These are phyloP conservation scores for Sabuloglossum arenarium DNA, from an alignment of 495 filamentous ascomycete species.

Conservation along the genomic window DNA sequence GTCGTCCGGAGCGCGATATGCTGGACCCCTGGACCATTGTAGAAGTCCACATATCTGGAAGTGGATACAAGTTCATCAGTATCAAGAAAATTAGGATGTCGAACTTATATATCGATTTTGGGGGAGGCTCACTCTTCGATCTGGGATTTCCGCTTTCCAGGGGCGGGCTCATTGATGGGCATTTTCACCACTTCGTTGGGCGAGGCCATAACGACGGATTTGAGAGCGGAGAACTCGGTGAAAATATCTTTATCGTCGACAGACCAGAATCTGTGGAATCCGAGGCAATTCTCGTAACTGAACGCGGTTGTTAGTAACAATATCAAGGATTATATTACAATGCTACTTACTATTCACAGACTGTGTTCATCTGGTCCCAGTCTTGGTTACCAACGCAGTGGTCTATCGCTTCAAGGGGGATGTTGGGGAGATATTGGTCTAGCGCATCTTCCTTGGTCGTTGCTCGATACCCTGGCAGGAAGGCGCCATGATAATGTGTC, in stretches of 20 bases:
- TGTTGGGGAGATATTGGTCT: slow-evolving; percentile 27
- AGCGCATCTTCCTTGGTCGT: slow-evolving; percentile 26
- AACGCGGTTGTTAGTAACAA: background rate
- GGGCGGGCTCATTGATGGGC: slow-evolving; percentile 91
- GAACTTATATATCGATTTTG: too few relatives aligned
- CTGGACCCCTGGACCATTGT: slow-evolving; percentile 69
- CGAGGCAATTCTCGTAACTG: slow-evolving; percentile 68
- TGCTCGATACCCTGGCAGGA: slow-evolving; percentile 58
- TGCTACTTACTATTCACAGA: slow-evolving; percentile 47
- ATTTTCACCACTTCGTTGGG: slow-evolving; percentile 75
- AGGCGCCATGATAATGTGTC: slow-evolving; percentile 39
- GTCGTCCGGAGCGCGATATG: slow-evolving; percentile 69
- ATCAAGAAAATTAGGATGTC: too few relatives aligned
- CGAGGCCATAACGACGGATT: slow-evolving; percentile 70
- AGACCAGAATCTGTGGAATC: slow-evolving; percentile 88
- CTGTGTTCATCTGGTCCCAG: slow-evolving; percentile 69
- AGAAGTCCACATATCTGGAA: slow-evolving; percentile 52
- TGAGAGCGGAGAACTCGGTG: slow-evolving; percentile 74
- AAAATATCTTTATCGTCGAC: slow-evolving; percentile 75
- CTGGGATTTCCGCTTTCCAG: slow-evolving; percentile 66
- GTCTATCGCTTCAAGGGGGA: slow-evolving; percentile 56
- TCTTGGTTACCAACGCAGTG: slow-evolving; percentile 91
- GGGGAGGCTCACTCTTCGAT: slow-evolving; percentile 60
- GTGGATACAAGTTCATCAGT: too few relatives aligned
- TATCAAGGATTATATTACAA: too few relatives aligned